Evolutionary conservation across 179 eudicot species (phyloP).

Genomic region (Beta lomatogona): DNA sequence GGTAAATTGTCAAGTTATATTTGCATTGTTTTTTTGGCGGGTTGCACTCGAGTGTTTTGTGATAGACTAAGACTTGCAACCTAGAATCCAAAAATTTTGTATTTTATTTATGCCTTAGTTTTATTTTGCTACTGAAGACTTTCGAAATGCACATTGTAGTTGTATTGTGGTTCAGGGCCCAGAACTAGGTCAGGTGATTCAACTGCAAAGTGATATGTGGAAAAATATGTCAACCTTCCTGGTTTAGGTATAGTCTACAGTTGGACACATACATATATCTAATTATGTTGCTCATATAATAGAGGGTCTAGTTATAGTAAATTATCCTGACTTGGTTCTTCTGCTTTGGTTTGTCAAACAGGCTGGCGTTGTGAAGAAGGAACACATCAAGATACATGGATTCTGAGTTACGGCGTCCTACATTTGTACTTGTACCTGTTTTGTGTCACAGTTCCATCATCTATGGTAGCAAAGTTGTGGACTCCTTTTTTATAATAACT

Average conservation of each 20-base stretch:
- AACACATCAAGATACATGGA: constrained; percentile 70
- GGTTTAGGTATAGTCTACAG: constrained; percentile 16
- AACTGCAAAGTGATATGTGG: constrained; percentile 43
- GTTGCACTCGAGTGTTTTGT: not conserved
- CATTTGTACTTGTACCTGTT: constrained; percentile 1
- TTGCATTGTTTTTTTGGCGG: not conserved
- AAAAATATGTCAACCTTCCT: constrained; percentile 36
- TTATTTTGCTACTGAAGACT: too few relatives aligned
- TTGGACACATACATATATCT: not conserved
- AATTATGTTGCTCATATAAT: not conserved
- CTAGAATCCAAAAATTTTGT: too few relatives aligned
- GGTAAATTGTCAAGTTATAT: not conserved
- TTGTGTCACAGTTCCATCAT: not conserved
- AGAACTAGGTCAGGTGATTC: constrained; percentile 38
- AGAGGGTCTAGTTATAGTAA: too few relatives aligned
- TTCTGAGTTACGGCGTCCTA: constrained; percentile 33
- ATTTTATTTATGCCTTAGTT: too few relatives aligned
- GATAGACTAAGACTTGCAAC: too few relatives aligned
- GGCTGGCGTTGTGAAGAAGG: constrained; percentile 57
- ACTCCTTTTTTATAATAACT: not conserved
- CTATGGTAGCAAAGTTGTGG: constrained; percentile 5
- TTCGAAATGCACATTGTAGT: constrained; percentile 15
- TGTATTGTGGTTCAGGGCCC: constrained; percentile 46
- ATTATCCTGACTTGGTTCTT: not conserved
- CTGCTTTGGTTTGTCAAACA: not conserved